These are phyloP conservation scores for Flammula alnicola DNA, from an alignment of 1,284 basidiomycete genomes.

Conservation along the genomic window DNA sequence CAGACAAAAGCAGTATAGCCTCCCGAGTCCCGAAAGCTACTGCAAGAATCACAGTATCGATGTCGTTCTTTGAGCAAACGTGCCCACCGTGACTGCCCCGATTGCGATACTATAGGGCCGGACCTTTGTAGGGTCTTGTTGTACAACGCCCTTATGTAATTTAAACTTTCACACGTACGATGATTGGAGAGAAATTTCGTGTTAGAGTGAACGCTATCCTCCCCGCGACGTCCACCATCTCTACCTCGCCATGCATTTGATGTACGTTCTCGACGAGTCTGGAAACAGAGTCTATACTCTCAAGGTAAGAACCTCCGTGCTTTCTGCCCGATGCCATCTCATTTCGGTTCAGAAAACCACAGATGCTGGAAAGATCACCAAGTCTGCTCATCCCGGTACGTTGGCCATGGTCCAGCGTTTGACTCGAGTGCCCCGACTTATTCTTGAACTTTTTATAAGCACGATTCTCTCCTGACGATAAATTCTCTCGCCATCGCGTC, in stretches of 20 bases:
- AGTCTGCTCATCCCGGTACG: constrained; percentile 93
- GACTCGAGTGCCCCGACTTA: constrained; percentile 4
- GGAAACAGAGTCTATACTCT: constrained; percentile 90
- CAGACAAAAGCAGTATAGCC: too few relatives aligned
- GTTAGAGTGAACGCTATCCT: not conserved
- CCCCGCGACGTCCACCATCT: constrained; percentile 8
- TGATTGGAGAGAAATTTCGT: too few relatives aligned
- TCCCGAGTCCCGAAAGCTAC: too few relatives aligned
- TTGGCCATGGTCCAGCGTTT: constrained; percentile 16
- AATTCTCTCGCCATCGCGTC: constrained; percentile 94
- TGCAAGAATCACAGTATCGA: too few relatives aligned
- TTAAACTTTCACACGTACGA: too few relatives aligned
- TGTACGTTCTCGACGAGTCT: constrained; percentile 84
- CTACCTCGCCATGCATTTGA: constrained; percentile 80
- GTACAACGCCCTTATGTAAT: too few relatives aligned
- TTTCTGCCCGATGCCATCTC: constrained; percentile 5
- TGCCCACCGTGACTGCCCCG: too few relatives aligned
- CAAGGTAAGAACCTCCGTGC: constrained; percentile 60
- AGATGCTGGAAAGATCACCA: constrained; percentile 80
- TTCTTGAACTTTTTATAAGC: constrained; percentile 53
- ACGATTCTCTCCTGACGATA: constrained; percentile 97
- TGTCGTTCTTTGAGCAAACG: too few relatives aligned
- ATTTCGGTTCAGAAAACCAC: constrained; percentile 73
- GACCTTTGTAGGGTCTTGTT: too few relatives aligned
- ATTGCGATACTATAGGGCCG: too few relatives aligned